phyloP scores from a whole-genome alignment of 2,329 filamentous ascomycete genomes.

The Penicillium sp. region DNA sequence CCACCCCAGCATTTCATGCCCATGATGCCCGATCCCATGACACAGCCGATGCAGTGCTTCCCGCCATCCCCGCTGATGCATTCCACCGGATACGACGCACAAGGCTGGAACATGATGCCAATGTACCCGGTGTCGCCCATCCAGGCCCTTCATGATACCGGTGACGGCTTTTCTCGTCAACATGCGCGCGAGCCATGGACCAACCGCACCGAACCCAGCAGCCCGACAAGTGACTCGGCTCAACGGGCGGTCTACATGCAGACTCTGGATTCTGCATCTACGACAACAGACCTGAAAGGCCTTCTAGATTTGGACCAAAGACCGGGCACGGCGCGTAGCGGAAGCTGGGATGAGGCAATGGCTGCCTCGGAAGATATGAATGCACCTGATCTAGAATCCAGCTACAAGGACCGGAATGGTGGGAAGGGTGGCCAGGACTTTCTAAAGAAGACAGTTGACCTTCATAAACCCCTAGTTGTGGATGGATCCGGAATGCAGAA shows the following conservation, averaged over 20 bases:
- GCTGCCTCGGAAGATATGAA: conserved; percentile 2
- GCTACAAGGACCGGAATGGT: conserved; percentile 1
- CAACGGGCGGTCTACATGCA: conserved; percentile 26
- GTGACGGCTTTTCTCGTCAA: conserved; percentile 5
- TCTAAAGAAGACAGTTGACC: background rate
- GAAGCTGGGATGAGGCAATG: conserved; percentile 12
- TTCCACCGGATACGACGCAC: conserved; percentile 27
- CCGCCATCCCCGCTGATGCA: conserved; percentile 30
- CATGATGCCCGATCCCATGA: conserved; percentile 25
- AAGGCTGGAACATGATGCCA: conserved; percentile 26
- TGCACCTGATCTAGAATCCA: background rate
- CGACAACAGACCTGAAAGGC: conserved; percentile 24
- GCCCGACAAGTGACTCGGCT: conserved; percentile 3
- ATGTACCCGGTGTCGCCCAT: conserved; percentile 26
- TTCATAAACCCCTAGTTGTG: conserved; percentile 18
- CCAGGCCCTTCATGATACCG: conserved; percentile 14
- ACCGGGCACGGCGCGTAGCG: conserved; percentile 9
- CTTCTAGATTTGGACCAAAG: conserved; percentile 21
- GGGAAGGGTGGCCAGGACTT: background rate
- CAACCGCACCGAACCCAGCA: conserved; percentile 8
- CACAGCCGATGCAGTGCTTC: conserved; percentile 22
- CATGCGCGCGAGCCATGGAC: conserved; percentile 6
- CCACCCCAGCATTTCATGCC: conserved; percentile 24
- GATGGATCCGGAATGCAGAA: conserved; percentile 22
- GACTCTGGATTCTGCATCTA: conserved; percentile 31